Evolutionary conservation across 805 yeast species (phyloP).

Genomic region (Metschnikowia kunwiensis): DNA sequence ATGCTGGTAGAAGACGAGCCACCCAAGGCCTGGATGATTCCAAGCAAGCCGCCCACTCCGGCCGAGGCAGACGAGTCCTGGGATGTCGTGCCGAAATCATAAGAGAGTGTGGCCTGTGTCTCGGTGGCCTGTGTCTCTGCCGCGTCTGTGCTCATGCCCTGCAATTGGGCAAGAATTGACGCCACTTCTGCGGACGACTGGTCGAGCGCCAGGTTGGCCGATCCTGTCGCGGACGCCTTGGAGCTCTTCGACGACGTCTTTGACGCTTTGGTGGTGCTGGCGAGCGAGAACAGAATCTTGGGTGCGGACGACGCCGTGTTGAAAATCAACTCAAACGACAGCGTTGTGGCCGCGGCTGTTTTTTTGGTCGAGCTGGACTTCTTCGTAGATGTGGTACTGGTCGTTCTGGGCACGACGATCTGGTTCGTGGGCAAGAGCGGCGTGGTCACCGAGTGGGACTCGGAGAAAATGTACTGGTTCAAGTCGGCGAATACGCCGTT

Average conservation of each 20-base stretch:
- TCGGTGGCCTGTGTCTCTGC: neutral
- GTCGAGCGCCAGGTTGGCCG: too few species aligned
- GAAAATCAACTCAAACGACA: too few species aligned
- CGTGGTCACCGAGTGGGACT: constrained; percentile 17
- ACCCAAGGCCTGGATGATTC: constrained; percentile 10
- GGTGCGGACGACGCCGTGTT: too few species aligned
- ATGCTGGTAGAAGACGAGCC: constrained; percentile 4
- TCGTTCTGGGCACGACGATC: constrained; percentile 17
- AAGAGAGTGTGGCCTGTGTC: neutral
- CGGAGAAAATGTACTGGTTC: constrained; percentile 34
- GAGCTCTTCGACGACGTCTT: too few species aligned
- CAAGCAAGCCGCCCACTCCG: constrained; percentile 2
- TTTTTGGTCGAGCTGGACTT: neutral
- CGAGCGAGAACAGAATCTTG: constrained; percentile 2
- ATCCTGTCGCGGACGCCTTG: too few species aligned
- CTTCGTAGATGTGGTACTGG: neutral
- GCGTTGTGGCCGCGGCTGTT: too few species aligned
- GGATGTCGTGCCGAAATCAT: neutral
- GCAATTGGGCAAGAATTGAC: constrained; percentile 15
- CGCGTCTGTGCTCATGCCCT: constrained; percentile 4
- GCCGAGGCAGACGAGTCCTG: neutral
- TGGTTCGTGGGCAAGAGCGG: constrained; percentile 18
- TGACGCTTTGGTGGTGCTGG: constrained; percentile 2
- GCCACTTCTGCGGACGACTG: constrained; percentile 14
- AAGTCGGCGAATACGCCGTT: constrained; percentile 38